A percentile compares a stretch with the other conserved stretches of the same genome.
phyloP scores from a whole-genome alignment of 176 grass and related monocot genomes.

The Canna indica region DNA sequence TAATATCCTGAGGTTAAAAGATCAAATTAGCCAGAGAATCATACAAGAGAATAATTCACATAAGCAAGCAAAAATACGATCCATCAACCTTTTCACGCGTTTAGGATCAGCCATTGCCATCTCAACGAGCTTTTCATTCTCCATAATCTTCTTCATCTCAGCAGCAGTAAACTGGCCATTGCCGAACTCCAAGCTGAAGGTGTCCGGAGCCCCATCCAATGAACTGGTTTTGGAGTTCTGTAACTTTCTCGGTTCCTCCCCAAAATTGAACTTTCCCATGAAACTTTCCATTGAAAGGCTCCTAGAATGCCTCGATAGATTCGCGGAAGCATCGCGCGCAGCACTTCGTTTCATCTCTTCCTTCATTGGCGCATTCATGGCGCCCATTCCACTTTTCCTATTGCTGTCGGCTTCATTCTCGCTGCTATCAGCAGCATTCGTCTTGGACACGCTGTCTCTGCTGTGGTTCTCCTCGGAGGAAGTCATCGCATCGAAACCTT shows the following conservation, averaged over 20 bases:
- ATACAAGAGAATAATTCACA: background rate
- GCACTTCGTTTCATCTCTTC: slow-evolving; percentile 43
- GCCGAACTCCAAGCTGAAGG: slow-evolving; percentile 86
- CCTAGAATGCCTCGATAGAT: slow-evolving; percentile 34
- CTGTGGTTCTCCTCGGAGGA: slow-evolving; percentile 73
- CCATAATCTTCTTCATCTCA: slow-evolving; percentile 98
- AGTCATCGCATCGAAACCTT: slow-evolving; percentile 65
- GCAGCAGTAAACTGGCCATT: slow-evolving; percentile 66
- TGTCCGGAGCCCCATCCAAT: slow-evolving; percentile 18
- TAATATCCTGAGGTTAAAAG: slow-evolving; percentile 51
- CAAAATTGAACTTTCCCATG: slow-evolving; percentile 66
- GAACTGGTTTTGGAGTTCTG: slow-evolving; percentile 19
- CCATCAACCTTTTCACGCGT: slow-evolving; percentile 65
- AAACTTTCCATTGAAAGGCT: slow-evolving; percentile 90
- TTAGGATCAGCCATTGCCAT: slow-evolving; percentile 96
- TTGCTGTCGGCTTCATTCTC: slow-evolving; percentile 89
- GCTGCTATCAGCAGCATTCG: slow-evolving; percentile 82
- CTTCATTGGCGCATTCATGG: slow-evolving; percentile 22
- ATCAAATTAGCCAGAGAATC: background rate
- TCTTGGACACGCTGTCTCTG: slow-evolving; percentile 66
- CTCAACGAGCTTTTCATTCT: slow-evolving; percentile 87
- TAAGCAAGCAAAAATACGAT: background rate
- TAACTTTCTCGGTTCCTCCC: slow-evolving; percentile 10
- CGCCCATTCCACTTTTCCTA: slow-evolving; percentile 33
- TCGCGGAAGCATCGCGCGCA: slow-evolving; percentile 13